Conservation (phyloP, 768 basidiomycete genomes). For the Lactifluus subvellereus region DNA sequence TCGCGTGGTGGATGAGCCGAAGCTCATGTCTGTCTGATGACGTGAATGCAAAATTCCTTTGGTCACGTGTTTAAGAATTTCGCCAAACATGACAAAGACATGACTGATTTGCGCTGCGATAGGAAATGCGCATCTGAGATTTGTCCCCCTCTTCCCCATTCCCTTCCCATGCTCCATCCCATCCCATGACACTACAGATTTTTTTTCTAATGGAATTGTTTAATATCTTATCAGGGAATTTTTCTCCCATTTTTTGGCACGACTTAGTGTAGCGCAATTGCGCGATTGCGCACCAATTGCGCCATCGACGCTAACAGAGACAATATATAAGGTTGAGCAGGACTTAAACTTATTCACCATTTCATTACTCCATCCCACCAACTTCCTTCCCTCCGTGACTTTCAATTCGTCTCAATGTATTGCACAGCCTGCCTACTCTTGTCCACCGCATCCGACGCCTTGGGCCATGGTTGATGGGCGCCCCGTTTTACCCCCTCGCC, state of each 20-base stretch:
- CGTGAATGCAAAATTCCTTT: too few species aligned
- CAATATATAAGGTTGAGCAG: conserved; percentile 4
- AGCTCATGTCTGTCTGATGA: too few species aligned
- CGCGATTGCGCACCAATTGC: conserved; percentile 20
- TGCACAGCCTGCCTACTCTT: not conserved
- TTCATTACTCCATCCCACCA: not conserved
- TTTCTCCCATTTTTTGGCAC: not conserved
- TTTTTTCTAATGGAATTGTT: too few species aligned
- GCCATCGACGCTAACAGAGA: conserved; percentile 12
- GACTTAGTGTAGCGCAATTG: not conserved
- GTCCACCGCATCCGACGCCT: not conserved
- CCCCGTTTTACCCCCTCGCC: not conserved
- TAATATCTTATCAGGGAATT: too few species aligned
- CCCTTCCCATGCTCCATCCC: too few species aligned
- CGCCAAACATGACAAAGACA: too few species aligned
- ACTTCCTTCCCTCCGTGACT: not conserved
- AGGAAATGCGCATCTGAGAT: too few species aligned
- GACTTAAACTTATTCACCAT: not conserved
- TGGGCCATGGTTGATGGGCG: conserved; percentile 6
- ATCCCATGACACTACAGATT: too few species aligned
- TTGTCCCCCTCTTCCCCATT: too few species aligned
- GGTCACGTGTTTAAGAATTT: too few species aligned
- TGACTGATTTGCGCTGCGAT: too few species aligned
- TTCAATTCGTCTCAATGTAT: not conserved
- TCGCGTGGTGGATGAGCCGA: too few species aligned